Base-by-base conservation (phyloP, 257 asterid species). In the Ocimum tenuiflorum region DNA sequence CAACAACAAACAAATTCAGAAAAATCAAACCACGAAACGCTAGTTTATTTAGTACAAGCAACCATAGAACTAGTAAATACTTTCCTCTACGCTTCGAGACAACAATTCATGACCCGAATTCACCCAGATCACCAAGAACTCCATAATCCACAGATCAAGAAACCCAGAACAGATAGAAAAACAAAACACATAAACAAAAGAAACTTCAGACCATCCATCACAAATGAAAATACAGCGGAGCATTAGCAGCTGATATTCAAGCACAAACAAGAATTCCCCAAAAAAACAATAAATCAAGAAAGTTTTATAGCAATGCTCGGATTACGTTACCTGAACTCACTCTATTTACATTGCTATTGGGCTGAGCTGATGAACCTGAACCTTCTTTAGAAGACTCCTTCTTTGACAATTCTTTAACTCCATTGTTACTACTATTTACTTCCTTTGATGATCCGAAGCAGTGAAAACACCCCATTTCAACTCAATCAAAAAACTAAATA, bases 401-500 rank as follows among this genome's bases (percentile, higher is more conserved):
- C 66, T 85, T 86, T 23, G 73, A 70, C 73, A 74, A 73, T 76
- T 83, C 85, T 69, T 86, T 86, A 69, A 75, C 91, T 59, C 80
- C 87, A 77, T 74, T 70, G 20, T 46, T 76, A 72, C 69, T 43
- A 27, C 47, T 60, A 19, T 54, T 63, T 63, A 51, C 85, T 69
- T 77, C 83, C 70, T 85, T 74, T 56, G 83, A 85, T 74, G 95
- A 87, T 82, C 89, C 89, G 79, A 85, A 87, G 80, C 98, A 92
- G 67, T 88, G 81, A 67, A 89, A 85, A 83, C 97, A 92, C 72
- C 94, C 94, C 96, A 81, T 80, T 49, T 78, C 79, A 60, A 69
- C 75, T 70, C 68, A 75, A 14, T 65, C 69, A 2, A 43, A 54
- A 73, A 53, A 46, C 65, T 38, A 4, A 39, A 56, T 50, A 75